Base-by-base conservation (phyloP, 768 basidiomycete genomes). In the Collybia sordida region DNA sequence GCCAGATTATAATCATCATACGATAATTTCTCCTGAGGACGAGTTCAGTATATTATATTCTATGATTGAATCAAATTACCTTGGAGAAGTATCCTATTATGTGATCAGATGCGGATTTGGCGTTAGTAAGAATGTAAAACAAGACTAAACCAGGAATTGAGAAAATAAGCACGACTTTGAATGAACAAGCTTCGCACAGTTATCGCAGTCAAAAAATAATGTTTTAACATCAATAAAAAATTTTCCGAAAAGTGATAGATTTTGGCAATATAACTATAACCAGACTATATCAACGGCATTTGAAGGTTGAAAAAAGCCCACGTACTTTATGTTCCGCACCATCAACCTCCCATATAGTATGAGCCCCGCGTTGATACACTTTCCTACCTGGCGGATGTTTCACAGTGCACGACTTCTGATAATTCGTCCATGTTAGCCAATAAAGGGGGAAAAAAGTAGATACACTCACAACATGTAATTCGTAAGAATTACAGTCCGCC, bases 181-280 rank as follows among this genome's bases (percentile, higher is more conserved):
- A 5, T 18, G 22, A 27, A 50, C 23, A 18, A 2, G 59, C 88
- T 53, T 12, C 31, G 31, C 55, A 90, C 92, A 91, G 59, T 88
- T 90, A 57, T 92, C 89, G 51, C 83, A 85, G 60, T 95, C 92
- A 61, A 93, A 96, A 68, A 91, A 95, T 14, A 95, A 71, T 9
- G 95, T 96, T 70, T 99, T 99, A 54, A 95, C 88, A 60, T 98
- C 97, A 61, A 98, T 98, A 66, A 99, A 98, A n/a, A 98, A 75
- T 68, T 98, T 98, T 24, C 95, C 96, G 61, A 98, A 98, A 6
- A 98, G 77, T 15, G 93, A 89, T 24, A 99, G 72, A 61, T 96
- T 96, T 66, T 98, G 96, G 66, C 95, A 98, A 62, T 95, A 98
- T 4, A 98, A 77, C 96, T 98, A 63, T 3, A 45, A 17, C 17